phyloP scores from a whole-genome alignment of 1,284 basidiomycete genomes.

The Moesziomyces sp. region DNA sequence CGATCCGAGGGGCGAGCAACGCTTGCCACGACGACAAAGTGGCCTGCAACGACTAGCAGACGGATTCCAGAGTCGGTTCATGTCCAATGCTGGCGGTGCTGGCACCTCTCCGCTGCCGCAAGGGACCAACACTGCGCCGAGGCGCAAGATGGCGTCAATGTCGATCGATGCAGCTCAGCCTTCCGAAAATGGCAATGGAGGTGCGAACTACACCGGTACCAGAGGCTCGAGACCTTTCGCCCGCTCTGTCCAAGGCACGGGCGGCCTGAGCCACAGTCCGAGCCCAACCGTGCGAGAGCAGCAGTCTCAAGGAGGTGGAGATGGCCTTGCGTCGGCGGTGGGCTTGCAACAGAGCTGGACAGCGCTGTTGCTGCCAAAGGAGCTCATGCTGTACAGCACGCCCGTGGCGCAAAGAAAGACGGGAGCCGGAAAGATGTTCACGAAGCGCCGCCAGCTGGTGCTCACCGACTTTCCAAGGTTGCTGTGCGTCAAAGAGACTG shows the following conservation, averaged over 20 bases:
- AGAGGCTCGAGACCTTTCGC: slow-evolving; percentile 17
- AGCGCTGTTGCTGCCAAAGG: slow-evolving; percentile 57
- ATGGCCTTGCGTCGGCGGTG: neutral
- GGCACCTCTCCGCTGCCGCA: neutral
- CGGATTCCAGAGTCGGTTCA: slow-evolving; percentile 27
- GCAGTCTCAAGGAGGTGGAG: slow-evolving; percentile 1
- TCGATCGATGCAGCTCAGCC: slow-evolving; percentile 22
- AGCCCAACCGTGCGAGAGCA: slow-evolving; percentile 2
- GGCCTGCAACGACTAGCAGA: slow-evolving; percentile 32
- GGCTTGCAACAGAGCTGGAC: slow-evolving; percentile 47
- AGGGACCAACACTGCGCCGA: slow-evolving; percentile 8
- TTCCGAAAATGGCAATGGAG: slow-evolving; percentile 6
- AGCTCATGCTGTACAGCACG: slow-evolving; percentile 56
- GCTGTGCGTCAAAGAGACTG: slow-evolving; percentile 71
- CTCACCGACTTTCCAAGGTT: slow-evolving; percentile 72
- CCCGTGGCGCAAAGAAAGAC: slow-evolving; percentile 60
- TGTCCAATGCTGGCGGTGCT: slow-evolving; percentile 3
- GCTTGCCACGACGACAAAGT: slow-evolving; percentile 20
- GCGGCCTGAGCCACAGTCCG: slow-evolving; percentile 13
- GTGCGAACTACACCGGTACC: neutral
- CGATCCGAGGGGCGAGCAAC: neutral
- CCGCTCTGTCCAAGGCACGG: slow-evolving; percentile 19
- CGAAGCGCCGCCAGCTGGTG: slow-evolving; percentile 70
- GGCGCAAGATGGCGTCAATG: slow-evolving; percentile 32
- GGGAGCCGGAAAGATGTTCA: slow-evolving; percentile 64